Conservation (phyloP, 2,329 filamentous ascomycete genomes). For the Cercospora sp. region DNA sequence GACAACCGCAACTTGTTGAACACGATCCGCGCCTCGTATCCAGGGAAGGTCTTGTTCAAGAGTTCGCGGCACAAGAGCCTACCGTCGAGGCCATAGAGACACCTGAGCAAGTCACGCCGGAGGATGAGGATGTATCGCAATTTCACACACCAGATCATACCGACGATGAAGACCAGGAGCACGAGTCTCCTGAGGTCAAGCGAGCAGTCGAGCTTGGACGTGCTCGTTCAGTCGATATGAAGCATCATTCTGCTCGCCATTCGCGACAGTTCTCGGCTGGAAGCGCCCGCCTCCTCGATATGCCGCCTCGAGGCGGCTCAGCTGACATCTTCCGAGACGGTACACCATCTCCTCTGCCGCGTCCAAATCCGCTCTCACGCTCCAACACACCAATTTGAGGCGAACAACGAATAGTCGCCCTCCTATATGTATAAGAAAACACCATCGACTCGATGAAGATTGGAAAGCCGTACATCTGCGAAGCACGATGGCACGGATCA, state of each 20-base stretch:
- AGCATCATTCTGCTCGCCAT: constrained; percentile 49
- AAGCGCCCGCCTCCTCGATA: constrained; percentile 70
- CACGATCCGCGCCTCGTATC: constrained; percentile 60
- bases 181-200: constrained; percentile 45
- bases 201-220: constrained; percentile 70
- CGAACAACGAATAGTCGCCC: neutral
- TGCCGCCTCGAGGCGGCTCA: constrained; percentile 15
- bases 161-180: constrained; percentile 26
- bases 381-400: constrained; percentile 7
- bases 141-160: constrained; percentile 19
- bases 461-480: constrained; percentile 5
- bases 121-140: constrained; percentile 5
- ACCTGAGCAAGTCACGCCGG: constrained; percentile 28
- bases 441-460: constrained; percentile 1
- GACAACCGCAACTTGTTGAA: constrained; percentile 66
- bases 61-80: constrained; percentile 45
- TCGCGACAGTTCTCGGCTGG: constrained; percentile 73
- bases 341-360: constrained; percentile 13
- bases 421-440: neutral
- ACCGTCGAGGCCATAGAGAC: constrained; percentile 26
- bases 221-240: constrained; percentile 44
- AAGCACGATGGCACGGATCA: constrained; percentile 9
- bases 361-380: constrained; percentile 7
- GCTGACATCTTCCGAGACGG: constrained; percentile 15
- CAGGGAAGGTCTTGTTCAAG: constrained; percentile 59